Evolutionary conservation across 164 flowering plant species (phyloP), one percentile per base, ranked within the genome.

Genomic region (Platanus orientalis): DNA sequence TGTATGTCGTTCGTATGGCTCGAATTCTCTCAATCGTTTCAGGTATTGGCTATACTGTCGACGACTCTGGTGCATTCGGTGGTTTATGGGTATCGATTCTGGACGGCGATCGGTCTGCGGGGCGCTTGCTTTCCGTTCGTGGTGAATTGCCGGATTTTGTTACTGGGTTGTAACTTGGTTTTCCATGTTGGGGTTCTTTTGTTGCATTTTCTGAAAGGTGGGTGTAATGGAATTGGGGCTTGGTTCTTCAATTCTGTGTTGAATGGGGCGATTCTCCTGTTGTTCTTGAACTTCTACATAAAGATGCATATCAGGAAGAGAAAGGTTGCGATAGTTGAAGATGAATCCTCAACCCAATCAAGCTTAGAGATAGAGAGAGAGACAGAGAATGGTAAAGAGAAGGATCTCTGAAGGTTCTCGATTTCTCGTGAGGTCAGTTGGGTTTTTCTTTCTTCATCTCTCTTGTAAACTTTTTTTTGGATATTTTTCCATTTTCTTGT

Each of bases 11-110:
- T 86, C 55, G 67, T 90, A 5, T 92, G 98, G 98, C 84, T 92
- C 2, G 96, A 92, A 54, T 92, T 86, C 75, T 86, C 96, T 0
- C 98, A 90, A 62, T 90, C 97, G 10, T 85, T 92, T 60, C 98
- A 92, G 57, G 88, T 92, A 6, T 57, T 84, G 40, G 96, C 83
- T 11, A 90, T 92, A 2, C 66, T 90, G 23, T 65, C 63, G 7
- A 74, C 87, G 4, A 84, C 85, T 6, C 47, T 79, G 30, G 61
- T 80, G 6, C 80, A 87, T 66, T 57, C 83, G 0, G 71, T 88
- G 13, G 84, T 85, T 0, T 86, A 90, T 70, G 95, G 84, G 26
- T 89, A 85, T 69, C 57, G 89, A 13, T 92, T 92, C 69, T 88
- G 91, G 93, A 80, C 78, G 9, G 87, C 73, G 28, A 64, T 87